phyloP scores from a whole-genome alignment of 1,139 yeast species.

The Kodamaea fungicola region DNA sequence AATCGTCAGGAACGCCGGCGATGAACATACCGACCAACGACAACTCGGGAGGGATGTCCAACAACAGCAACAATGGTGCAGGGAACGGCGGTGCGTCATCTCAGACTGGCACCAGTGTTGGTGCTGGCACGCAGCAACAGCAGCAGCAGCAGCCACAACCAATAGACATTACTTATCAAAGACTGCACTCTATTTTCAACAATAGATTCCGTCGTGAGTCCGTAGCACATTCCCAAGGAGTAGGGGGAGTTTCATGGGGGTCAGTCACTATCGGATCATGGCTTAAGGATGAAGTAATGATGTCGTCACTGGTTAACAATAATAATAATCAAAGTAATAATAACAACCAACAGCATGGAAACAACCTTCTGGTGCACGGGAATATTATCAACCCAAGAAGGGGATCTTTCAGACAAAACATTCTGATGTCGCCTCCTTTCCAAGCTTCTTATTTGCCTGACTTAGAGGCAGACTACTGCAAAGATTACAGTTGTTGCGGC shows the following conservation, averaged over 20 bases:
- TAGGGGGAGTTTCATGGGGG: conserved; percentile 99
- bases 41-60: conserved; percentile 3
- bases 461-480: conserved; percentile 92
- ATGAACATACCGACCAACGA: conserved; percentile 15
- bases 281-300: conserved; percentile 88
- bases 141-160: conserved; percentile 32
- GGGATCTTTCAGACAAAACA: conserved; percentile 37
- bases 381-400: conserved; percentile 42
- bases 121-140: background rate
- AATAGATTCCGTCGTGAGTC: conserved; percentile 69
- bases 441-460: conserved; percentile 83
- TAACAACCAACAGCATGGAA: conserved; percentile 2
- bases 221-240: conserved; percentile 93
- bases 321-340: conserved; percentile 12
- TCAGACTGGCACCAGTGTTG: background rate
- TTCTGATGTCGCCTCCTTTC: conserved; percentile 60
- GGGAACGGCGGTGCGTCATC: conserved; percentile 3
- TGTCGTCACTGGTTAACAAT: conserved; percentile 29
- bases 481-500: conserved; percentile 95
- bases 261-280: conserved; percentile 92
- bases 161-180: conserved; percentile 45
- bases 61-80: conserved; percentile 3
- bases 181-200: conserved; percentile 37
- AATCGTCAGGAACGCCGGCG: conserved; percentile 14
- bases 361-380: conserved; percentile 14